phyloP scores from a whole-genome alignment of 768 basidiomycete genomes.

The Tylopilus plumbeoviolaceoides region DNA sequence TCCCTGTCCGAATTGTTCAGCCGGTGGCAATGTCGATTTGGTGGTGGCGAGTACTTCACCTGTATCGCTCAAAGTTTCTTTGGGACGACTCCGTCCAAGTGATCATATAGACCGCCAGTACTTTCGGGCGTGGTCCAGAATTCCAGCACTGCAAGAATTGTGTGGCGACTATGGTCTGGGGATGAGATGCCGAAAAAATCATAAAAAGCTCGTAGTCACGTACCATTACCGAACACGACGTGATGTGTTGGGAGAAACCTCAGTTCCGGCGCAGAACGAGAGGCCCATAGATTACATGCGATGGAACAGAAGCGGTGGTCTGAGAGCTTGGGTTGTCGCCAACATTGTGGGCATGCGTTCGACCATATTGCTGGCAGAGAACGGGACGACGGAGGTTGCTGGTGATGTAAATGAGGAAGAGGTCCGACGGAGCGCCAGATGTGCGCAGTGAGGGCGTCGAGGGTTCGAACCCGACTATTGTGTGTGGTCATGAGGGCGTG shows the following conservation, averaged over 20 bases:
- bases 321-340: conserved; percentile 7
- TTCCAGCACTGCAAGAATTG: conserved; percentile 11
- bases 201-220: background rate
- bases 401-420: background rate
- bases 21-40: background rate
- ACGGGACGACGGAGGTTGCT: background rate
- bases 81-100: conserved; percentile 15
- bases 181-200: background rate
- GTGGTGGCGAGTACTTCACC: background rate
- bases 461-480: conserved; percentile 74
- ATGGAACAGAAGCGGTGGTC: conserved; percentile 21
- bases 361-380: no score
- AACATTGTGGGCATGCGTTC: conserved; percentile 20
- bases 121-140: conserved; percentile 4
- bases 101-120: conserved; percentile 19
- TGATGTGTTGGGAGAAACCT: conserved; percentile 12
- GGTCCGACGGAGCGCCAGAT: conserved; percentile 81
- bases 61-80: conserved; percentile 15
- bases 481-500: background rate
- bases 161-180: conserved; percentile 5
- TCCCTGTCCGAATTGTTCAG: conserved; percentile 8
- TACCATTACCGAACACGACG: conserved; percentile 1
- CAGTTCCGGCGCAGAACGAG: conserved; percentile 14
- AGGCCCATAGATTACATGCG: conserved; percentile 8
- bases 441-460: conserved; percentile 58